These are phyloP conservation scores for Papilionanthe hybrid DNA, from an alignment of 116 monocot genomes.

Conservation along the genomic window DNA sequence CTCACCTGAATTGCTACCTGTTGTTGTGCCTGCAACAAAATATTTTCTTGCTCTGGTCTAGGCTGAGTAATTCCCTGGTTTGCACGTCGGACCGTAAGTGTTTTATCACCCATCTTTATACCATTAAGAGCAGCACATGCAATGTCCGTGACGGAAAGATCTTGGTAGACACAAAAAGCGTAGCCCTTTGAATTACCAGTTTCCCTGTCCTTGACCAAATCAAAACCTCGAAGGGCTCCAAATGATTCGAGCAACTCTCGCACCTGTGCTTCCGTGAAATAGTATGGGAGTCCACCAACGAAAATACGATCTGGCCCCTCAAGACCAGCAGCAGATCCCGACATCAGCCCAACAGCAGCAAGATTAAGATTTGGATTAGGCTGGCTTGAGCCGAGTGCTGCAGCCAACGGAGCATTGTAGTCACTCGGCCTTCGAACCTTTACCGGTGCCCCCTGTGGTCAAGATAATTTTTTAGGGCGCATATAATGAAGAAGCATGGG, in stretches of 20 bases:
- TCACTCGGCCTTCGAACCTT: constrained; percentile 77
- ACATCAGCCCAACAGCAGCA: constrained; percentile 65
- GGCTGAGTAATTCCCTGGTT: constrained; percentile 67
- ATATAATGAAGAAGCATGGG: neutral
- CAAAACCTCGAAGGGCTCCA: constrained; percentile 82
- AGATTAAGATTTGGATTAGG: constrained; percentile 76
- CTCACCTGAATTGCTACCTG: constrained; percentile 76
- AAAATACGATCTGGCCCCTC: constrained; percentile 90
- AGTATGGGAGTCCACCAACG: constrained; percentile 86
- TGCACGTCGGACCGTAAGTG: constrained; percentile 78
- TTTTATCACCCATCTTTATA: constrained; percentile 90
- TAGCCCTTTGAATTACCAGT: constrained; percentile 89
- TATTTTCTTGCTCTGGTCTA: constrained; percentile 73
- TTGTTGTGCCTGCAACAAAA: constrained; percentile 73
- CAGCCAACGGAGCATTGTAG: constrained; percentile 74
- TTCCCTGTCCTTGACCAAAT: constrained; percentile 85
- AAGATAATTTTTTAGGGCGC: neutral
- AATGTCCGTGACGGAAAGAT: constrained; percentile 74
- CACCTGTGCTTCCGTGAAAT: constrained; percentile 77
- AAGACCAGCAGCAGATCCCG: constrained; percentile 67
- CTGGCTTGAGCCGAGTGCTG: constrained; percentile 67
- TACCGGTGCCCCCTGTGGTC: constrained; percentile 59
- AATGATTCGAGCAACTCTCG: constrained; percentile 84
- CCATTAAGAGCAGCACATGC: constrained; percentile 96
- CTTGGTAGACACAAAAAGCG: constrained; percentile 89